phyloP scores from a whole-genome alignment of 2,329 filamentous ascomycete species.

The Fusarium sp. region DNA sequence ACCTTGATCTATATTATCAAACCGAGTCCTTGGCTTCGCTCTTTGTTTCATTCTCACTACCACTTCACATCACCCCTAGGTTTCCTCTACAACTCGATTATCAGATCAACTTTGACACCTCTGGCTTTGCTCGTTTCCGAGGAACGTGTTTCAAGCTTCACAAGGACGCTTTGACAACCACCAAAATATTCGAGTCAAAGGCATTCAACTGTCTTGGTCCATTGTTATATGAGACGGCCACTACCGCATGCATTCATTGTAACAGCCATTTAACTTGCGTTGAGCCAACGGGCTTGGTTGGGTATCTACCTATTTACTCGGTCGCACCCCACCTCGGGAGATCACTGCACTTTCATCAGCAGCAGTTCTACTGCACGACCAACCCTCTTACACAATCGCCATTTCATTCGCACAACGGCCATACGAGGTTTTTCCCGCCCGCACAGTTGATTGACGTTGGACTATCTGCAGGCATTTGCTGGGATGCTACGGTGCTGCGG shows the following conservation, averaged over 20 bases:
- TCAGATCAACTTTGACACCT: slow-evolving; percentile 6
- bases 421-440: slow-evolving; percentile 2
- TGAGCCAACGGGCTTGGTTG: slow-evolving; percentile 5
- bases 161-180: slow-evolving; percentile 22
- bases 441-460: slow-evolving; percentile 23
- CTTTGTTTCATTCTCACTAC: slow-evolving; percentile 19
- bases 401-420: background rate
- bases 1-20: slow-evolving; percentile 4
- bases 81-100: slow-evolving; percentile 21
- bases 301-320: background rate
- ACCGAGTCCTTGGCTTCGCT: slow-evolving; percentile 4
- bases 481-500: slow-evolving; percentile 40
- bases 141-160: slow-evolving; percentile 22
- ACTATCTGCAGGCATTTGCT: slow-evolving; percentile 38
- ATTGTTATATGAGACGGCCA: slow-evolving; percentile 35
- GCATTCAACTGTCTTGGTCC: slow-evolving; percentile 31
- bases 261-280: slow-evolving; percentile 27
- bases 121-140: slow-evolving; percentile 20
- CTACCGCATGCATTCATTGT: slow-evolving; percentile 27
- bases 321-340: slow-evolving; percentile 2
- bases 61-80: slow-evolving; percentile 9
- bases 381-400: background rate
- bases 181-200: slow-evolving; percentile 8
- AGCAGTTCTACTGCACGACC: background rate
- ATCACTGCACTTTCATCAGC: background rate